Percentiles rank a stretch among this genome's conserved stretches.
Conservation (phyloP, 345 rosid genomes). For the Aquilaria sinensis region DNA sequence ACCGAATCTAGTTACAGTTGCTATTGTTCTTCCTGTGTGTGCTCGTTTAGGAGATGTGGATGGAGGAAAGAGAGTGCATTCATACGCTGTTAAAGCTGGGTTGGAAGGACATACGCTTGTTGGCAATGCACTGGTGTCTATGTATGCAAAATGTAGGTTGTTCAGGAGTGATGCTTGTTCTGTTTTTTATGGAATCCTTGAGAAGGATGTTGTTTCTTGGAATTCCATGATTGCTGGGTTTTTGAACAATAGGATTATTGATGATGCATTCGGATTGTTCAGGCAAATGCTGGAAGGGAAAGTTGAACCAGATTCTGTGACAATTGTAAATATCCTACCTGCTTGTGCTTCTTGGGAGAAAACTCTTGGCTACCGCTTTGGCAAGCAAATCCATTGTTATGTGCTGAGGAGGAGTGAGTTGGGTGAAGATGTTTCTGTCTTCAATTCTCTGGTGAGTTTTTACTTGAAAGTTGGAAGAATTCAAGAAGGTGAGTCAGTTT, state of each 20-base stretch:
- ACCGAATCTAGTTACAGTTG: conserved; percentile 57
- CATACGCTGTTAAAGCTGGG: conserved; percentile 49
- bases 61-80: conserved; percentile 52
- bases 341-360: conserved; percentile 46
- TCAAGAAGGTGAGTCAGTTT: conserved; percentile 53
- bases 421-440: conserved; percentile 40
- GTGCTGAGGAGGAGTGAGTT: conserved; percentile 45
- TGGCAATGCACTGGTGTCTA: conserved; percentile 70
- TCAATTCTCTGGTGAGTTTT: conserved; percentile 72
- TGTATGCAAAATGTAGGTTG: conserved; percentile 71
- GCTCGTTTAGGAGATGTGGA: conserved; percentile 44
- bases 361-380: conserved; percentile 32
- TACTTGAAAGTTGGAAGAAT: conserved; percentile 54
- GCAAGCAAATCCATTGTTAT: conserved; percentile 65
- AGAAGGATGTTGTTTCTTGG: conserved; percentile 84
- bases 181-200: conserved; percentile 45
- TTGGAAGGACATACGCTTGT: conserved; percentile 54
- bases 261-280: conserved; percentile 51
- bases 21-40: conserved; percentile 63
- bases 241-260: conserved; percentile 55
- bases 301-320: conserved; percentile 48
- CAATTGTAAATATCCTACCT: conserved; percentile 55
- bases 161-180: conserved; percentile 42
- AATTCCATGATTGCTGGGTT: conserved; percentile 85
- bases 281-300: conserved; percentile 45